A percentile compares a stretch with the other conserved stretches of the same genome.
These are phyloP conservation scores for Asterophora lycoperdoides DNA, from an alignment of 768 basidiomycete genomes.

Conservation along the genomic window DNA sequence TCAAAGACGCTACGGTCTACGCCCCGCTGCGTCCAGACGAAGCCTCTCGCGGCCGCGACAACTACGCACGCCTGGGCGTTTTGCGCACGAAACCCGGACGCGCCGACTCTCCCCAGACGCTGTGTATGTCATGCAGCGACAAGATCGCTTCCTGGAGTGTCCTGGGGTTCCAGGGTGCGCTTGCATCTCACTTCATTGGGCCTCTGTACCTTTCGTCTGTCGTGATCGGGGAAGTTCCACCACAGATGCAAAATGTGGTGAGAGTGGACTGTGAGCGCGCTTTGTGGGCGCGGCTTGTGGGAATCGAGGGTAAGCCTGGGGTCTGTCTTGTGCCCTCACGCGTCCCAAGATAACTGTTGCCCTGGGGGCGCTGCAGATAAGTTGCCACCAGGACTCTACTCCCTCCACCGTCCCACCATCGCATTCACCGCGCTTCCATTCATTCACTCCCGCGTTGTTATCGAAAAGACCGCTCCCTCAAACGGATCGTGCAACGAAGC, in stretches of 20 bases:
- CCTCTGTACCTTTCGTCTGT: conserved; percentile 66
- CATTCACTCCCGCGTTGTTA: conserved; percentile 44
- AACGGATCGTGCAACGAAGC: conserved; percentile 69
- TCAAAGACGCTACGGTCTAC: conserved; percentile 51
- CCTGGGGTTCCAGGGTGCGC: conserved; percentile 81
- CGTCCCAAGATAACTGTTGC: too few species aligned
- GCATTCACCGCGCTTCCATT: conserved; percentile 60
- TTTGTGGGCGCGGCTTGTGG: conserved; percentile 52
- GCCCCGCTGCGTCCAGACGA: conserved; percentile 30
- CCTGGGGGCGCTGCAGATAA: conserved; percentile 24
- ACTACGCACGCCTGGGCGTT: conserved; percentile 70
- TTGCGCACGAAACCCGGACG: conserved; percentile 93
- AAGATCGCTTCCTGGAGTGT: conserved; percentile 88
- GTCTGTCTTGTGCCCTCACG: background rate
- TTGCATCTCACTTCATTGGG: conserved; percentile 49
- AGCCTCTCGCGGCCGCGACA: conserved; percentile 72
- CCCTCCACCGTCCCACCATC: conserved; percentile 46
- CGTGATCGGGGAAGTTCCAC: conserved; percentile 69
- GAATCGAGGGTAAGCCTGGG: conserved; percentile 35
- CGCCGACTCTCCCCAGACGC: conserved; percentile 79
- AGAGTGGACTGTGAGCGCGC: conserved; percentile 65
- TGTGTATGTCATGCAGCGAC: conserved; percentile 91
- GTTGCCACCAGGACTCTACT: conserved; percentile 40
- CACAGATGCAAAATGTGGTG: conserved; percentile 35
- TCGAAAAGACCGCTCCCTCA: conserved; percentile 24